phyloP scores from a whole-genome alignment of 331 rosid genomes.

The Dryas integrifolia region DNA sequence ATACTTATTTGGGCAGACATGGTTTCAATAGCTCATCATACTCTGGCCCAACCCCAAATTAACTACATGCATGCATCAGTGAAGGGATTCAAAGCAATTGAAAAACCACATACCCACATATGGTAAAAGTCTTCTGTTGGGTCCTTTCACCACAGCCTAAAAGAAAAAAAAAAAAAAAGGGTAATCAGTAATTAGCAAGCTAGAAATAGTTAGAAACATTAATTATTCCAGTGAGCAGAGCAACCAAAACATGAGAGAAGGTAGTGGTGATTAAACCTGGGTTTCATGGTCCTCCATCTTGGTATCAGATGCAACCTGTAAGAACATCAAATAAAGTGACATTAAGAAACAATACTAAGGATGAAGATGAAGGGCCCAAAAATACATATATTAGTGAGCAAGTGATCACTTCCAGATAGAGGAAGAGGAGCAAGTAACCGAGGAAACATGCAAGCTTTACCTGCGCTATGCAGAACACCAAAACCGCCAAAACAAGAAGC shows the following conservation, averaged over 20 bases:
- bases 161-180: not conserved
- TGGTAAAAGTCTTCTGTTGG: conserved; percentile 50
- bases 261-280: conserved; percentile 7
- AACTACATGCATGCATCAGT: not conserved
- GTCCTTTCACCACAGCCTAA: conserved; percentile 48
- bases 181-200: not conserved
- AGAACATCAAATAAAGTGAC: too few relatives aligned
- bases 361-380: too few relatives aligned
- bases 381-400: too few relatives aligned
- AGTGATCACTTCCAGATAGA: too few relatives aligned
- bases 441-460: conserved; percentile 10
- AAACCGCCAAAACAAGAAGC: conserved; percentile 31
- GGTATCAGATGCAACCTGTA: not conserved
- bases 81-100: not conserved
- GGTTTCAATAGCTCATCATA: too few relatives aligned
- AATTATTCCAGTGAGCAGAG: not conserved
- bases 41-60: too few relatives aligned
- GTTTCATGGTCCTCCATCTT: conserved; percentile 7
- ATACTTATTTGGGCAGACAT: too few relatives aligned
- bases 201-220: not conserved
- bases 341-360: too few relatives aligned
- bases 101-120: conserved; percentile 37
- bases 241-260: not conserved
- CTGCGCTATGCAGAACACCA: conserved; percentile 39
- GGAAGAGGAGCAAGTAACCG: too few relatives aligned